These are phyloP conservation scores for Polytolypa hystricis DNA, from an alignment of 2,329 filamentous ascomycete species.

Conservation along the genomic window DNA sequence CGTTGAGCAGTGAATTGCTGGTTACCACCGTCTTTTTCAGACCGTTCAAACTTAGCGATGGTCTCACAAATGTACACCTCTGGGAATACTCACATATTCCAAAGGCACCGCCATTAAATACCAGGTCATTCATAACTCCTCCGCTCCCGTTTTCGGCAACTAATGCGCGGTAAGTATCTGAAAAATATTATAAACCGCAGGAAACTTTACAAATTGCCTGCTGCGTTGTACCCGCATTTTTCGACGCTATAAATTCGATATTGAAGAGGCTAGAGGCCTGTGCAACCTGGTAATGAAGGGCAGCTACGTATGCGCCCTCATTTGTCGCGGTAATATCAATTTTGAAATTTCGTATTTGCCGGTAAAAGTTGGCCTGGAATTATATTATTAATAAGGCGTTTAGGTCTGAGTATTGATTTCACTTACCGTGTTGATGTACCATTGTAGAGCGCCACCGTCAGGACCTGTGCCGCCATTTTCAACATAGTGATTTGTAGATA, in stretches of 20 bases:
- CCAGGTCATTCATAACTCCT: slow-evolving; percentile 3
- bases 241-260: slow-evolving; percentile 3
- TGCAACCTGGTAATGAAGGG: slow-evolving; percentile 10
- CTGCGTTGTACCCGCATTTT: slow-evolving; percentile 1
- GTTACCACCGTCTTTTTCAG: slow-evolving; percentile 1
- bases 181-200: not conserved
- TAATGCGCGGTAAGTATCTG: not conserved
- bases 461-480: slow-evolving; percentile 8
- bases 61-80: not conserved
- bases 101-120: slow-evolving; percentile 3
- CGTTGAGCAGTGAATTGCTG: slow-evolving; percentile 4
- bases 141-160: slow-evolving; percentile 4
- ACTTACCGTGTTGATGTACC: slow-evolving; percentile 52
- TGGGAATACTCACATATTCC: slow-evolving; percentile 1
- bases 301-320: slow-evolving; percentile 27
- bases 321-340: slow-evolving; percentile 22
- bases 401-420: not conserved
- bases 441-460: slow-evolving; percentile 48
- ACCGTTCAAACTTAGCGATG: not conserved
- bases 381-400: not conserved
- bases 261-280: slow-evolving; percentile 7
- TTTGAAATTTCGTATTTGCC: slow-evolving; percentile 15
- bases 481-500: slow-evolving; percentile 68
- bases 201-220: slow-evolving; percentile 1
- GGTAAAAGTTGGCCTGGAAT: slow-evolving; percentile 14